Conservation (phyloP, 805 yeast species). For the Teunomyces lycoperdinae region DNA sequence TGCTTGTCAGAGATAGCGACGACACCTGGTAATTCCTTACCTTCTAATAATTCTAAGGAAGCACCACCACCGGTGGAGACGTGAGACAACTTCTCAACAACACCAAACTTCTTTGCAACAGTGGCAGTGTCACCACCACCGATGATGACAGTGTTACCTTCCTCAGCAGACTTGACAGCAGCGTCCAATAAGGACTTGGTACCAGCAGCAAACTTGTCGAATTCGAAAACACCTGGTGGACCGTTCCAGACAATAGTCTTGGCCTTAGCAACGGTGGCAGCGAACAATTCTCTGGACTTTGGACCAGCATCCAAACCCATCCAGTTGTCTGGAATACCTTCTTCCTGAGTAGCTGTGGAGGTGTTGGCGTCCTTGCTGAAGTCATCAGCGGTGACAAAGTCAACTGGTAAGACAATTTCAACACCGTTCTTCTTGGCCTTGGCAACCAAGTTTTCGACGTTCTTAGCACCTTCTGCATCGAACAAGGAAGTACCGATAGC, state of each 20-base stretch:
- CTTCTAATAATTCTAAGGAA: slow-evolving; percentile 96
- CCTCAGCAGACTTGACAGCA: slow-evolving; percentile 78
- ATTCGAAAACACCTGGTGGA: slow-evolving; percentile 99
- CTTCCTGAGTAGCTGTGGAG: slow-evolving; percentile 79
- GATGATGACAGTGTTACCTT: slow-evolving; percentile 91
- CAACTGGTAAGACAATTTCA: slow-evolving; percentile 90
- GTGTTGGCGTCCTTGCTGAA: slow-evolving; percentile 88
- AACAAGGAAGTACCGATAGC: slow-evolving; percentile 88
- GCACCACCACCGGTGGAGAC: slow-evolving; percentile 99
- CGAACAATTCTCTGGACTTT: slow-evolving; percentile 76
- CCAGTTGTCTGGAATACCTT: slow-evolving; percentile 94
- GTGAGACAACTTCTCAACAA: slow-evolving; percentile 92
- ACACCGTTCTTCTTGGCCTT: slow-evolving; percentile 97
- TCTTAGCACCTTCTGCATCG: slow-evolving; percentile 93
- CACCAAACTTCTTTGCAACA: slow-evolving; percentile 97
- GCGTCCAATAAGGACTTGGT: slow-evolving; percentile 89
- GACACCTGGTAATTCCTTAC: slow-evolving; percentile 98
- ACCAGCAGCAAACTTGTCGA: slow-evolving; percentile 87
- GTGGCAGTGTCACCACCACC: slow-evolving; percentile 99
- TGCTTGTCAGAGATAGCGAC: slow-evolving; percentile 78
- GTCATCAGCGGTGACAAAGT: slow-evolving; percentile 92
- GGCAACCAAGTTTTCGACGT: slow-evolving; percentile 85
- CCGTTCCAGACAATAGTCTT: slow-evolving; percentile 99
- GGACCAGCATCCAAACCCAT: slow-evolving; percentile 97
- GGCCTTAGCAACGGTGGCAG: slow-evolving; percentile 82